Evolutionary conservation across 305 asterid species (phyloP).

Genomic region (Solanum aculeatissimum): DNA sequence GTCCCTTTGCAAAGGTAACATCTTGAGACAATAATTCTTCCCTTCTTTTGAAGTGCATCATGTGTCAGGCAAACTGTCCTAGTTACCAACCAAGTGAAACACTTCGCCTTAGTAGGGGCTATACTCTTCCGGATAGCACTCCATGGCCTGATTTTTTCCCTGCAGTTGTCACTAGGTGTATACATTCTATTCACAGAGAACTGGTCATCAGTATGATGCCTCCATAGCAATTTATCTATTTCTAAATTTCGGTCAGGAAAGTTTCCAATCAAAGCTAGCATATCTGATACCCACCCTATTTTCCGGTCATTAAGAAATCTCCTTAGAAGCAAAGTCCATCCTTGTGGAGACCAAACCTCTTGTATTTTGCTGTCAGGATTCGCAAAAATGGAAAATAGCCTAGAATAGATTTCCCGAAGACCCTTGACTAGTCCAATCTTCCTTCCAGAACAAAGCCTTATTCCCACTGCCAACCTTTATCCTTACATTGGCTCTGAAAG

Average conservation of each 20-base stretch:
- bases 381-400: no score
- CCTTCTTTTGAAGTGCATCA: not conserved
- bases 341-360: no score
- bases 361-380: no score
- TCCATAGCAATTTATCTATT: not conserved
- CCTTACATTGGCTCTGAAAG: no score
- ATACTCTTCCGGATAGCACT: not conserved
- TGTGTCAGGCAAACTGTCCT: not conserved
- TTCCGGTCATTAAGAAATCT: not conserved
- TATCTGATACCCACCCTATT: not conserved
- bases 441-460: no score
- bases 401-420: no score
- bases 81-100: not conserved
- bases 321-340: not conserved
- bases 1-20: not conserved
- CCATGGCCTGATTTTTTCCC: not conserved
- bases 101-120: not conserved
- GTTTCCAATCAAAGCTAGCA: not conserved
- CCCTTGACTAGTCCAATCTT: no score
- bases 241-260: not conserved
- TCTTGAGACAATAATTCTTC: not conserved
- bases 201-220: not conserved
- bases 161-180: not conserved
- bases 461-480: no score
- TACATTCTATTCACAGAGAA: not conserved